Percentiles rank a stretch among this genome's conserved stretches.
These are phyloP conservation scores for Roridomyces roridus DNA, from an alignment of 768 basidiomycete species.

Conservation along the genomic window DNA sequence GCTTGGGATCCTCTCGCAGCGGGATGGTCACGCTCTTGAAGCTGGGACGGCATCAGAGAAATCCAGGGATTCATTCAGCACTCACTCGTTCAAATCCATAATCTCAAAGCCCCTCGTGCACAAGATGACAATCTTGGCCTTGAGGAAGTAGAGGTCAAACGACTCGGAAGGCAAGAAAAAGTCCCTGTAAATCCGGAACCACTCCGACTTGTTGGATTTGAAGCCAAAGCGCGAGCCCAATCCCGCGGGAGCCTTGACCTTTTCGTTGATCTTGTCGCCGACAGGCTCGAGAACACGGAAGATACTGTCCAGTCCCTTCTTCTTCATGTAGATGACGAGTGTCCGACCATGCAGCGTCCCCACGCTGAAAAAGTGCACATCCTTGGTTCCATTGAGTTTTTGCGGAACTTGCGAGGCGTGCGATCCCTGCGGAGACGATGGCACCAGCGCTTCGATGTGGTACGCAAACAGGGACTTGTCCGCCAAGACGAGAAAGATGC, in stretches of 20 bases:
- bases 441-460: constrained; percentile 95
- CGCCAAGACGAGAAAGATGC: constrained; percentile 93
- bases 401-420: constrained; percentile 84
- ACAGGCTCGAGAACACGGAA: constrained; percentile 98
- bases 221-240: constrained; percentile 78
- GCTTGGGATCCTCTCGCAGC: constrained; percentile 69
- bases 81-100: constrained; percentile 93
- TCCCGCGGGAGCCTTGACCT: constrained; percentile 70
- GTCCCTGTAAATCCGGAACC: constrained; percentile 95
- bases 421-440: constrained; percentile 74
- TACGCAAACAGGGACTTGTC: constrained; percentile 96
- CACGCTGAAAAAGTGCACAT: constrained; percentile 96
- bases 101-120: constrained; percentile 97
- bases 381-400: constrained; percentile 76
- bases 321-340: constrained; percentile 94
- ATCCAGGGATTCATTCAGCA: background rate
- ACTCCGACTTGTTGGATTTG: constrained; percentile 83
- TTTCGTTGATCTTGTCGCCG: constrained; percentile 83
- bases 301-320: constrained; percentile 92
- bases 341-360: constrained; percentile 88
- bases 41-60: constrained; percentile 41
- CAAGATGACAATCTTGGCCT: constrained; percentile 91
- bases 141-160: constrained; percentile 89
- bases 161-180: constrained; percentile 94
- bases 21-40: constrained; percentile 92